Evolutionary conservation across 352 stramenopile species (phyloP).

Genomic region (Phytopythium sindhum): DNA sequence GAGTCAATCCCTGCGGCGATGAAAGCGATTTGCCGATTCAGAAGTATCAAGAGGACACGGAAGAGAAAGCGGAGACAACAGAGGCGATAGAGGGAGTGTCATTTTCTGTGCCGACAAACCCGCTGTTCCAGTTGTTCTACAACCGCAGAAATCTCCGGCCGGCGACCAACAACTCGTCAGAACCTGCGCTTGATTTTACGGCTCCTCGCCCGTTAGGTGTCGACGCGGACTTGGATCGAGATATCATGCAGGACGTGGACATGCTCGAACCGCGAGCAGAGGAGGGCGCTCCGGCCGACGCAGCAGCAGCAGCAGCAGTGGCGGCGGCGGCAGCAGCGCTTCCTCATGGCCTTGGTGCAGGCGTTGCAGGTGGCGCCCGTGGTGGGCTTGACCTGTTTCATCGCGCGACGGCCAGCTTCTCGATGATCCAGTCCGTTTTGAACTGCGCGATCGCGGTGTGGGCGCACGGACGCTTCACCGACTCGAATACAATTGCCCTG

Average conservation of each 20-base stretch:
- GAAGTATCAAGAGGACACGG: background rate
- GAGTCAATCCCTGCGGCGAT: background rate
- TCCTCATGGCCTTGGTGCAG: constrained; percentile 6
- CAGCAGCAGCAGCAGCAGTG: constrained; percentile 1
- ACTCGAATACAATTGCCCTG: constrained; percentile 23
- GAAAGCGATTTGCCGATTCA: background rate
- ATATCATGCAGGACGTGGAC: constrained; percentile 11
- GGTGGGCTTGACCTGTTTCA: constrained; percentile 18
- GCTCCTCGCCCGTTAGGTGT: constrained; percentile 10
- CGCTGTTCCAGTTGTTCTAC: constrained; percentile 39
- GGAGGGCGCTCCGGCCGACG: constrained; percentile 7
- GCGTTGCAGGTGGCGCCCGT: constrained; percentile 7
- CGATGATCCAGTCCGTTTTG: constrained; percentile 39
- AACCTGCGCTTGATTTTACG: constrained; percentile 6
- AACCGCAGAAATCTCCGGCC: constrained; percentile 24
- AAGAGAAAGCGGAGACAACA: background rate
- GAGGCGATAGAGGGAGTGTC: background rate
- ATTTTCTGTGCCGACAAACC: background rate
- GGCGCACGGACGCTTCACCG: constrained; percentile 37
- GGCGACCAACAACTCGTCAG: background rate
- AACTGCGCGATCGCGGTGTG: constrained; percentile 38
- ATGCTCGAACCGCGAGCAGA: constrained; percentile 11
- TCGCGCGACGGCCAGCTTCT: background rate
- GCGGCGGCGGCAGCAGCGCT: background rate
- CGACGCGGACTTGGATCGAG: constrained; percentile 16